Evolutionary conservation across 2,329 filamentous ascomycete species (phyloP), one percentile per base, ranked within the genome.

Genomic region (Pseudogymnoascus sp.): DNA sequence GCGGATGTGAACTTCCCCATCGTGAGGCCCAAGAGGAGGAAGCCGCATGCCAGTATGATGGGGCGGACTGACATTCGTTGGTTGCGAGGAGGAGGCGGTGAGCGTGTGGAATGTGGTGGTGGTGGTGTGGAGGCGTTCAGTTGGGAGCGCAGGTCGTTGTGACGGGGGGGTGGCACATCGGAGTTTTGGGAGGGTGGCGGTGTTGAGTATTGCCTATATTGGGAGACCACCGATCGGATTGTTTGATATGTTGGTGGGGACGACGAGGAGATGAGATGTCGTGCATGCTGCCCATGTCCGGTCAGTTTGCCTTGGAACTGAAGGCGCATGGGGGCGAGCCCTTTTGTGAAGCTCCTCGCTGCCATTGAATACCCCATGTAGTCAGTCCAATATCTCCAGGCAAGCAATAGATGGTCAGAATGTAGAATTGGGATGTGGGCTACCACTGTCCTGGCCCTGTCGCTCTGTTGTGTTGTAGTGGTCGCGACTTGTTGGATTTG

Each of bases 1-100:
- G 78, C 67, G 11, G 74, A 71, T 59, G 77, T 65, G 53, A 75
- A 68, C 61, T 75, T 74, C 66, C 80, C 81, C 60, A 70, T 66
- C 26, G 70, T 64, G 17, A 72, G 62, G 65, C 82, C 82, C 44
- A 78, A 59, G 37, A 77, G 59, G 61, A 82, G 70, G 69, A 78
- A 79, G 44, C 77, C 7, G 13, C 71, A 65, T 10, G 70, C 71
- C 44, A 69, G 73, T 40, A 74, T 74, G 42, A 68, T 68, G 19
- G 67, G 70, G 29, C 68, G 72, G 9, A 71, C 68, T 4, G 70
- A 70, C 21, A 68, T 69, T 31, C 68, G 70, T 3, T 65, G 60
- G 56, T 65, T 67, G 23, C 64, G 63, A 60, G 61, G 65, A 17
- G 60, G 13, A 17, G 63, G 42, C 23, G 68, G 65, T 56, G 50